phyloP scores from a whole-genome alignment of 495 filamentous ascomycete species.

The Trichocladium uniseriatum region DNA sequence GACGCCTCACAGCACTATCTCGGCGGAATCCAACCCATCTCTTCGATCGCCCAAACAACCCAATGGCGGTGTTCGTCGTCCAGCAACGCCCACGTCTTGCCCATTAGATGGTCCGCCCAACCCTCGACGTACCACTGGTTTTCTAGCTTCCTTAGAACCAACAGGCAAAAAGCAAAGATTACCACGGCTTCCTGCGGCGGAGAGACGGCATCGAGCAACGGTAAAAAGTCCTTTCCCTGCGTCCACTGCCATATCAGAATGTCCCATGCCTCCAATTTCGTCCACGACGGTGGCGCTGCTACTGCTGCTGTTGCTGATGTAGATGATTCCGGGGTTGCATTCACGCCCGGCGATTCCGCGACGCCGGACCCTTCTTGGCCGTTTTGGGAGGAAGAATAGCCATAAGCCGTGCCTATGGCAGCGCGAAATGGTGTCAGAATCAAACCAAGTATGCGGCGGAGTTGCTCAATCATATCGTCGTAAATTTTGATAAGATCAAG shows the following conservation, averaged over 20 bases:
- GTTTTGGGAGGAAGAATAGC: no score
- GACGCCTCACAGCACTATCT: not conserved
- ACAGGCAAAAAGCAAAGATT: not conserved
- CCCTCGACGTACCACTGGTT: slow-evolving; percentile 2
- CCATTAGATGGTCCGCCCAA: slow-evolving; percentile 1
- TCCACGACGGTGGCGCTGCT: not conserved
- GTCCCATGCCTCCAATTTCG: not conserved
- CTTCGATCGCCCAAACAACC: not conserved
- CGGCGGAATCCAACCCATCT: slow-evolving; percentile 2
- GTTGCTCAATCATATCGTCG: slow-evolving; percentile 1
- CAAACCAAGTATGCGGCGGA: not conserved
- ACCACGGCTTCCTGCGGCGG: slow-evolving; percentile 1
- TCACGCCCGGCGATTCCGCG: not conserved
- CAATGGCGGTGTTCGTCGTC: slow-evolving; percentile 4
- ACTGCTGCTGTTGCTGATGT: no score
- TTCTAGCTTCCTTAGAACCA: not conserved
- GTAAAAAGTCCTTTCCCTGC: not conserved
- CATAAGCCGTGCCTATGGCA: no score
- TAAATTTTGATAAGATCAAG: not conserved
- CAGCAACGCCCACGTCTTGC: slow-evolving; percentile 1
- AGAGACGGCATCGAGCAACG: not conserved
- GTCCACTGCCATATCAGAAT: slow-evolving; percentile 2
- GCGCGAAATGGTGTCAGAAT: not conserved
- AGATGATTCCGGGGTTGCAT: not conserved
- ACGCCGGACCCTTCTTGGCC: no score